A percentile compares a stretch with the other conserved stretches of the same genome.
These are phyloP conservation scores for Abelmoschus esculentus DNA, from an alignment of 345 rosid genomes.

Conservation along the genomic window DNA sequence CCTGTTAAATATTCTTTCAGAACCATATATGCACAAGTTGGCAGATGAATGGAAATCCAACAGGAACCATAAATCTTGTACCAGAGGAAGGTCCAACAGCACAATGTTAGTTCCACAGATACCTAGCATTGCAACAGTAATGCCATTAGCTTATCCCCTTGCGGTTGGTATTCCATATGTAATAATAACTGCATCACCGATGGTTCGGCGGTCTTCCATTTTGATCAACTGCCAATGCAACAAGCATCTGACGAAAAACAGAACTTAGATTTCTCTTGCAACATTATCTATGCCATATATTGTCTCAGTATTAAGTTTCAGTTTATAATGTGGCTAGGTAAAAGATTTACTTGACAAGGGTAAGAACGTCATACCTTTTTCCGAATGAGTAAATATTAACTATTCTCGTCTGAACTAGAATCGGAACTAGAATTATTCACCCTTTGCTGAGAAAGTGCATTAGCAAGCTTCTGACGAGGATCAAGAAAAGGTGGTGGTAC, in stretches of 20 bases:
- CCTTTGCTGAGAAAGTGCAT: slow-evolving; percentile 58
- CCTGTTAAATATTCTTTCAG: background rate
- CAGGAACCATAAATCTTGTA: slow-evolving; percentile 6
- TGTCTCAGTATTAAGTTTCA: background rate
- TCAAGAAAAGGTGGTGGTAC: slow-evolving; percentile 29
- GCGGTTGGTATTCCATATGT: background rate
- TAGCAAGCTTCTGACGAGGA: slow-evolving; percentile 56
- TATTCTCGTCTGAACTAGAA: slow-evolving; percentile 56
- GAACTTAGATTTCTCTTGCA: background rate
- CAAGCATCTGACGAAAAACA: slow-evolving; percentile 14
- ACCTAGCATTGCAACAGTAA: background rate
- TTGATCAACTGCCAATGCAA: background rate
- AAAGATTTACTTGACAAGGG: background rate
- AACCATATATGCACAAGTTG: slow-evolving; percentile 17
- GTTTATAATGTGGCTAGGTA: background rate
- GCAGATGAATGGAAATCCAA: background rate
- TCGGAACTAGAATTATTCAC: slow-evolving; percentile 38
- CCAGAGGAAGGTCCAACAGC: background rate
- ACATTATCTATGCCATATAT: background rate
- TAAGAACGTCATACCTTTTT: slow-evolving; percentile 11
- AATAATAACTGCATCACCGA: background rate
- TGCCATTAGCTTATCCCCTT: background rate
- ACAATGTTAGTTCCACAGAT: background rate
- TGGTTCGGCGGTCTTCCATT: background rate
- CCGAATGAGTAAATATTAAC: slow-evolving; percentile 6